Evolutionary conservation across 148 eudicot genomes (phyloP), one percentile per base, ranked within the genome.

Genomic region (Pouteria glomerata): DNA sequence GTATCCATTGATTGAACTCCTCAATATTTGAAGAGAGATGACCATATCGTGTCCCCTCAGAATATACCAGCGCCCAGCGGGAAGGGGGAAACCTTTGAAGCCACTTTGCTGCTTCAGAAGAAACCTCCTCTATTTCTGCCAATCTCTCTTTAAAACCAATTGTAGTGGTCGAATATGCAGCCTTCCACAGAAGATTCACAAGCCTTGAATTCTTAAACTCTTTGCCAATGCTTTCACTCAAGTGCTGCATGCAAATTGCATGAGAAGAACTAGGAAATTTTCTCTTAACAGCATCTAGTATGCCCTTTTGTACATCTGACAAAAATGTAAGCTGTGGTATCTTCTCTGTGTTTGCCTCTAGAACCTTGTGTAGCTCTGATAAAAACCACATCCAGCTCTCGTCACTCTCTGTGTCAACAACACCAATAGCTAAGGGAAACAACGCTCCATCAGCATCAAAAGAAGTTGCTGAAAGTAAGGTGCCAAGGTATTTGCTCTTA

Each of bases 351-450:
- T 82, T 77, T 66, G 73, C 68, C 67, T 86, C 88, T 15, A 88
- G 77, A 15, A 82, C 77, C 65, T 84, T 84, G 39, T 66, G 83
- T 47, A 86, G 68, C 76, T 84, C 85, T 12, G 90, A 72, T 70
- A 88, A 64, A 74, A 88, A 88, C 93, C 93, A 88, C 70, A 73
- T 81, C 93, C 93, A 88, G 52, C 77, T 86, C 56, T 86, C 90
- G 47, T 86, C 88, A 72, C 70, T 84, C 63, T 85, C 88, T 6
- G 73, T 76, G 59, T 86, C 86, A 53, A 86, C 93, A 50, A 88
- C 77, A 55, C 79, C 90, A 70, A 84, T 80, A 18, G 93, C 90
- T 68, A 88, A 78, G 2, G 88, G 90, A 75, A 86, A 88, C 75
- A 88, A 66, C 57, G 81, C 86, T 5, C 90, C 93, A 77, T 86